Percentiles rank a stretch among this genome's conserved stretches.
Conservation (phyloP, 2,329 filamentous ascomycete genomes). For the Exutisphaerella laricina region DNA sequence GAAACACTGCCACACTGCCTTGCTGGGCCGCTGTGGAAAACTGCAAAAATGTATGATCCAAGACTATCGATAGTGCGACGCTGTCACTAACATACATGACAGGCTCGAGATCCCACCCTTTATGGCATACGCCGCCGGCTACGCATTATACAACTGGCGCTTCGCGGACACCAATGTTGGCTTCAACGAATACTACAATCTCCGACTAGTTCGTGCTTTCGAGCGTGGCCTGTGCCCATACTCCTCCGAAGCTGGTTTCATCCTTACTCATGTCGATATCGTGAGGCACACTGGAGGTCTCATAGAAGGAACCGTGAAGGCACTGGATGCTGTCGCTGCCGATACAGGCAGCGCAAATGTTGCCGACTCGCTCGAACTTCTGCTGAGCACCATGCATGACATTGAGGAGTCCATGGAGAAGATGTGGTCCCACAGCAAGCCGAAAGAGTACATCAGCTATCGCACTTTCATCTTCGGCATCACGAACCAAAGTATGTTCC, state of each 20-base stretch:
- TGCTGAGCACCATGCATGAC: slow-evolving; percentile 30
- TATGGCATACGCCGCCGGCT: slow-evolving; percentile 72
- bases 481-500: slow-evolving; percentile 90
- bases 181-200: slow-evolving; percentile 51
- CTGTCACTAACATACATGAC: slow-evolving; percentile 7
- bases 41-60: slow-evolving; percentile 71
- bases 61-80: background rate
- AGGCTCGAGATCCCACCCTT: slow-evolving; percentile 77
- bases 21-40: slow-evolving; percentile 74
- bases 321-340: slow-evolving; percentile 51
- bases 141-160: slow-evolving; percentile 59
- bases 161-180: slow-evolving; percentile 53
- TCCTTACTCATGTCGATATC: slow-evolving; percentile 96
- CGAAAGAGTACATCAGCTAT: slow-evolving; percentile 79
- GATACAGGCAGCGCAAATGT: slow-evolving; percentile 18
- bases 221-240: slow-evolving; percentile 80
- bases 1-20: slow-evolving; percentile 68
- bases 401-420: slow-evolving; percentile 36
- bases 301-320: slow-evolving; percentile 64
- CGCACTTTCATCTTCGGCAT: slow-evolving; percentile 97
- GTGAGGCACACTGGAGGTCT: slow-evolving; percentile 77
- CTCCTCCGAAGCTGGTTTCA: slow-evolving; percentile 90
- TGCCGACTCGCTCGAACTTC: slow-evolving; percentile 23
- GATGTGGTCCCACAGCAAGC: slow-evolving; percentile 89
- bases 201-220: slow-evolving; percentile 84